These are phyloP conservation scores for Xerocomellus dryophilus DNA, from an alignment of 768 basidiomycete genomes.

Conservation along the genomic window DNA sequence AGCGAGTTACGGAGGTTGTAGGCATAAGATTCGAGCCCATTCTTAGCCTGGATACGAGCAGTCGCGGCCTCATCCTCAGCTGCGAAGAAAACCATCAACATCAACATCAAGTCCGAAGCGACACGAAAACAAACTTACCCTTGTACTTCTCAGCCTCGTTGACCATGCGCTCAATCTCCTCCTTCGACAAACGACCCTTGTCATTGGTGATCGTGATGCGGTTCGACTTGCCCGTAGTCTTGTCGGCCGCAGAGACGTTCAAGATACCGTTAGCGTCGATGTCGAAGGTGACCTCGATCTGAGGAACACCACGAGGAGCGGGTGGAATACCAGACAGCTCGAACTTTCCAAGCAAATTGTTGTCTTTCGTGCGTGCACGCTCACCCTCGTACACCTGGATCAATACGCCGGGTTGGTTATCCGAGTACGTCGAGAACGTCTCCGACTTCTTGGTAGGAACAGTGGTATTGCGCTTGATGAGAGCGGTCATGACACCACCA, in stretches of 20 bases:
- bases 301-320: conserved; percentile 96
- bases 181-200: conserved; percentile 95
- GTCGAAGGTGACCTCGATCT: conserved; percentile 97
- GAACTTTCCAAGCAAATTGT: conserved; percentile 98
- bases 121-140: conserved; percentile 41
- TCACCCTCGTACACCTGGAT: conserved; percentile 99
- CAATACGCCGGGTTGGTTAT: conserved; percentile 97
- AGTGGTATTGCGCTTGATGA: conserved; percentile 98
- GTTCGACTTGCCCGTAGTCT: conserved; percentile 95
- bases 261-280: conserved; percentile 96
- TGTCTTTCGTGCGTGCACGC: conserved; percentile 97
- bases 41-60: conserved; percentile 82
- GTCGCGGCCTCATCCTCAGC: conserved; percentile 87
- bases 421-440: conserved; percentile 97
- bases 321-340: conserved; percentile 96
- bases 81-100: conserved; percentile 23
- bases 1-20: conserved; percentile 95
- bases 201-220: conserved; percentile 95
- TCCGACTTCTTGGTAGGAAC: conserved; percentile 99
- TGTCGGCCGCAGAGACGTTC: conserved; percentile 93
- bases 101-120: conserved; percentile 7
- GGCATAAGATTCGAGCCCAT: conserved; percentile 88
- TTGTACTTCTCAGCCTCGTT: conserved; percentile 91
- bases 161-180: conserved; percentile 99
- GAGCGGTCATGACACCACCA: conserved; percentile 97